Evolutionary conservation across 192 early-diverging fungal species (phyloP).

Genomic region (Pilobolus umbonatus): DNA sequence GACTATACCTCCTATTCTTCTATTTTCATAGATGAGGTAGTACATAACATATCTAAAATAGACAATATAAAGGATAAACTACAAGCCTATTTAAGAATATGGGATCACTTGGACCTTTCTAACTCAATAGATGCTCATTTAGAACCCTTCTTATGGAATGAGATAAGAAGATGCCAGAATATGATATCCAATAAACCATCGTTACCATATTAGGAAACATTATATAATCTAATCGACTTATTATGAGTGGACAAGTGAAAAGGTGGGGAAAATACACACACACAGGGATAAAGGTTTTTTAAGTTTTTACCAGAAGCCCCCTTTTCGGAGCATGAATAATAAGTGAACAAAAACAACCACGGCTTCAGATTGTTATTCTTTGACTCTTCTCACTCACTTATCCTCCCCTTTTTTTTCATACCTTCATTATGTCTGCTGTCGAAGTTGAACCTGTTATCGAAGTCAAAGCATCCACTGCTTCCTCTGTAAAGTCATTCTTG

Average conservation of each 20-base stretch:
- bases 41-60: too few relatives aligned
- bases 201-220: too few relatives aligned
- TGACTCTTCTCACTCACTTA: background rate
- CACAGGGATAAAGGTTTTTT: too few relatives aligned
- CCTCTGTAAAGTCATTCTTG: slow-evolving; percentile 81
- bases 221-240: too few relatives aligned
- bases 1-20: too few relatives aligned
- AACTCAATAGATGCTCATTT: background rate
- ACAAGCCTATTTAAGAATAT: background rate
- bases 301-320: too few relatives aligned
- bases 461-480: slow-evolving; percentile 31
- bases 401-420: background rate
- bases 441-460: background rate
- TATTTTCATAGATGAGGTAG: too few relatives aligned
- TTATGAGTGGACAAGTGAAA: too few relatives aligned
- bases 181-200: too few relatives aligned
- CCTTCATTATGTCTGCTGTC: slow-evolving; percentile 2
- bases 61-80: background rate
- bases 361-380: background rate
- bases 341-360: background rate
- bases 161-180: too few relatives aligned
- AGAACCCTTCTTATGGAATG: slow-evolving; percentile 1
- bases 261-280: too few relatives aligned
- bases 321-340: too few relatives aligned
- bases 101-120: background rate